Evolutionary conservation across 2,329 filamentous ascomycete species (phyloP).

Genomic region (Gyromitra esculenta): DNA sequence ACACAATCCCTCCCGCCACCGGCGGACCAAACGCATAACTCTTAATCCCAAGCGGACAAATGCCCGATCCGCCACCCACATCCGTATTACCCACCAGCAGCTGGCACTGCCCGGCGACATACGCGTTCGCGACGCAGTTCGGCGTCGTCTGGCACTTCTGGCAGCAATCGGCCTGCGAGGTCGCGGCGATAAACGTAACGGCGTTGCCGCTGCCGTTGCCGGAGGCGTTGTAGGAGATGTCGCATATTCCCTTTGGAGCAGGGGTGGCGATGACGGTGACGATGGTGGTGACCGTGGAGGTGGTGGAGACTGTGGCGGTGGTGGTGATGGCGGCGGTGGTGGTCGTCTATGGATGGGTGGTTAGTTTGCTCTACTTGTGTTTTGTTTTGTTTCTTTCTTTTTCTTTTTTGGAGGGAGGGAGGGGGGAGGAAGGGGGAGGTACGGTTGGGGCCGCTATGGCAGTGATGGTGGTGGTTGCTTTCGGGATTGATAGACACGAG

Average conservation of each 20-base stretch:
- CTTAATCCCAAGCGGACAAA: background rate
- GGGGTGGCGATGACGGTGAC: background rate
- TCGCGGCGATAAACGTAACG: background rate
- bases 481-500: background rate
- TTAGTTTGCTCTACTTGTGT: background rate
- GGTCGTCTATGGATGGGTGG: background rate
- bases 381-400: background rate
- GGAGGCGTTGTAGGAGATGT: background rate
- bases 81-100: background rate
- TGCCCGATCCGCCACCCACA: background rate
- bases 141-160: background rate
- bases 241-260: background rate
- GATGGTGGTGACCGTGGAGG: background rate
- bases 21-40: background rate
- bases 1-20: background rate
- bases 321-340: background rate
- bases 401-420: background rate
- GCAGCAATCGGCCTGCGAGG: background rate
- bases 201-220: background rate
- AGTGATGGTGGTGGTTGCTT: background rate
- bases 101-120: background rate
- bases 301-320: background rate
- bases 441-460: background rate
- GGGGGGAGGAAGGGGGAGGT: background rate
- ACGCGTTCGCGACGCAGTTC: background rate